Conservation (phyloP, 306 rosid genomes). For the Hippophae gyantsensis region DNA sequence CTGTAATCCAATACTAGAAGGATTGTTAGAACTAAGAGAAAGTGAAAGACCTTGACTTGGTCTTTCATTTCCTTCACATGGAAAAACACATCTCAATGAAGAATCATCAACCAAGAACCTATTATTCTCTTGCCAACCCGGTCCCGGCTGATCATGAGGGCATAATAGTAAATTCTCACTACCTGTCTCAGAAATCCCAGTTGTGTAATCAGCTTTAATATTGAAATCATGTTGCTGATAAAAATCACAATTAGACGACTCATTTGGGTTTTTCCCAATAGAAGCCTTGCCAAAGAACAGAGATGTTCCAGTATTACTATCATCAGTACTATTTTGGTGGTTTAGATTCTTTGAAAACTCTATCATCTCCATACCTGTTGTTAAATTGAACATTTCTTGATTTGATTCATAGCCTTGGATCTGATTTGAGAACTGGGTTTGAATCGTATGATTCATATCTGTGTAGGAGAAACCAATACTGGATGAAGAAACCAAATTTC, state of each 20-base stretch:
- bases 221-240: constrained; percentile 26
- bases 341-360: constrained; percentile 50
- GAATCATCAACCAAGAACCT: constrained; percentile 59
- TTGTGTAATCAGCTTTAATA: constrained; percentile 27
- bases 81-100: constrained; percentile 63
- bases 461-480: constrained; percentile 45
- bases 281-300: constrained; percentile 25
- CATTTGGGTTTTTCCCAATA: background rate
- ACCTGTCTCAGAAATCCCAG: constrained; percentile 39
- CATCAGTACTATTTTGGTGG: background rate
- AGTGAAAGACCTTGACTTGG: constrained; percentile 95
- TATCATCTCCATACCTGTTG: constrained; percentile 65
- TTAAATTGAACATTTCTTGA: constrained; percentile 63
- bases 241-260: constrained; percentile 14
- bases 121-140: constrained; percentile 31
- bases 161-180: constrained; percentile 36
- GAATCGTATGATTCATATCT: constrained; percentile 20
- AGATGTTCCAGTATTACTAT: background rate
- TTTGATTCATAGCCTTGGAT: constrained; percentile 56
- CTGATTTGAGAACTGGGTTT: constrained; percentile 47
- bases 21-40: constrained; percentile 61
- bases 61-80: constrained; percentile 71
- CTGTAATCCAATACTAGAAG: constrained; percentile 57
- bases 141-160: constrained; percentile 11
- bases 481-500: constrained; percentile 24